These are phyloP conservation scores for Aspergillus proliferans DNA, from an alignment of 2,329 filamentous ascomycete genomes.

Conservation along the genomic window DNA sequence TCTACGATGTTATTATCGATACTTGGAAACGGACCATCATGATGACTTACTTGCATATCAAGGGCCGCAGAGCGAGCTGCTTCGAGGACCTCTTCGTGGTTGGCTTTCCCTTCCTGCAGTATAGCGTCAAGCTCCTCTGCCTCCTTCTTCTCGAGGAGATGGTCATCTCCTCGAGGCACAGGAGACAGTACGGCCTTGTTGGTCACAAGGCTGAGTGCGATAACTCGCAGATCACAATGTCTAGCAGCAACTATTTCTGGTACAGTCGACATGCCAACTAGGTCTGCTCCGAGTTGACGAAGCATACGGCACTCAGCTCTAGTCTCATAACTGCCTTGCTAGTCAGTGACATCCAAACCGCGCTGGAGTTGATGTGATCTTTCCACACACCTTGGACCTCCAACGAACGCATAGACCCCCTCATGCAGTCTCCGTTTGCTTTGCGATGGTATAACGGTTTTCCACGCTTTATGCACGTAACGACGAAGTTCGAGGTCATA, in stretches of 20 bases:
- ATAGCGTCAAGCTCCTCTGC: constrained; percentile 54
- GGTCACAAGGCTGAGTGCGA: constrained; percentile 61
- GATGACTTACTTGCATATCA: constrained; percentile 53
- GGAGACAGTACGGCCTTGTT: constrained; percentile 22
- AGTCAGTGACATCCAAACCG: neutral
- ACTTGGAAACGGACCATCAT: neutral
- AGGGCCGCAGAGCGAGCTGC: constrained; percentile 54
- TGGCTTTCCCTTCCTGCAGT: constrained; percentile 55
- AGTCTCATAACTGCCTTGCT: constrained; percentile 51
- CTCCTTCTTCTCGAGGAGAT: constrained; percentile 54
- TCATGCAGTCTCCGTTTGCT: constrained; percentile 53
- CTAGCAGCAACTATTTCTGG: constrained; percentile 62
- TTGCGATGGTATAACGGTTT: constrained; percentile 40
- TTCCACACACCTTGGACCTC: constrained; percentile 51
- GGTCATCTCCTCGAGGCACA: constrained; percentile 48
- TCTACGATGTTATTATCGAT: constrained; percentile 13
- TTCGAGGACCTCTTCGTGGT: constrained; percentile 61
- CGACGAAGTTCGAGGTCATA: constrained; percentile 58
- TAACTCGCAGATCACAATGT: constrained; percentile 56
- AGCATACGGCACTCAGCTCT: constrained; percentile 60
- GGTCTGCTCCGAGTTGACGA: constrained; percentile 55
- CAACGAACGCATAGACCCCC: constrained; percentile 60
- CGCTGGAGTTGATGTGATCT: neutral
- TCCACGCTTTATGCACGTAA: constrained; percentile 53
- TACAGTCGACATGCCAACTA: constrained; percentile 67